Evolutionary conservation across 495 filamentous ascomycete genomes (phyloP).

Genomic region (Aspergillus haitiensis): DNA sequence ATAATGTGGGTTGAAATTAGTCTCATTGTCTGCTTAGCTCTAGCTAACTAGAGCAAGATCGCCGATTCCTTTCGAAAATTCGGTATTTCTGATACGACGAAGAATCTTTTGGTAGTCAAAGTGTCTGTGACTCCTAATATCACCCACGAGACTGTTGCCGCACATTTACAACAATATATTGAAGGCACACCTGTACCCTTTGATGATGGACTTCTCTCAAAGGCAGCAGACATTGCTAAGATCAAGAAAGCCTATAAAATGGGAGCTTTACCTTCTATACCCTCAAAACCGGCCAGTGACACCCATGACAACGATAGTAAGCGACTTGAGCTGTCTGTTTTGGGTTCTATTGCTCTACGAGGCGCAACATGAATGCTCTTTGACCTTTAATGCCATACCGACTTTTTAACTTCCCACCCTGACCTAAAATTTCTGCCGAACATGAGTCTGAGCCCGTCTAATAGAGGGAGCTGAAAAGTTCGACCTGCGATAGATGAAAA

Average conservation of each 20-base stretch:
- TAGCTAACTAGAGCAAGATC: conserved; percentile 60
- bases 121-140: conserved; percentile 52
- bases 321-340: conserved; percentile 59
- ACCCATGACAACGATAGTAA: conserved; percentile 35
- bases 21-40: neutral
- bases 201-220: conserved; percentile 58
- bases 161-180: conserved; percentile 62
- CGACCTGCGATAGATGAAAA: no score
- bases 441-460: no score
- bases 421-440: no score
- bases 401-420: no score
- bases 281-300: conserved; percentile 29
- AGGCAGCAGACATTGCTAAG: conserved; percentile 62
- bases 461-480: no score
- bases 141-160: conserved; percentile 54
- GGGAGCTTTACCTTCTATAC: conserved; percentile 48
- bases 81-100: conserved; percentile 71
- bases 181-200: conserved; percentile 63
- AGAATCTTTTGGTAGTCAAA: conserved; percentile 73
- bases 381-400: neutral
- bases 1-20: conserved; percentile 62
- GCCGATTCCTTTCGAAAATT: conserved; percentile 86
- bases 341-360: conserved; percentile 74
- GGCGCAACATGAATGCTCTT: conserved; percentile 43
- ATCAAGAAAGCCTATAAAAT: conserved; percentile 85